Conservation (phyloP, 2,329 filamentous ascomycete species). For the Fusarium luffae region DNA sequence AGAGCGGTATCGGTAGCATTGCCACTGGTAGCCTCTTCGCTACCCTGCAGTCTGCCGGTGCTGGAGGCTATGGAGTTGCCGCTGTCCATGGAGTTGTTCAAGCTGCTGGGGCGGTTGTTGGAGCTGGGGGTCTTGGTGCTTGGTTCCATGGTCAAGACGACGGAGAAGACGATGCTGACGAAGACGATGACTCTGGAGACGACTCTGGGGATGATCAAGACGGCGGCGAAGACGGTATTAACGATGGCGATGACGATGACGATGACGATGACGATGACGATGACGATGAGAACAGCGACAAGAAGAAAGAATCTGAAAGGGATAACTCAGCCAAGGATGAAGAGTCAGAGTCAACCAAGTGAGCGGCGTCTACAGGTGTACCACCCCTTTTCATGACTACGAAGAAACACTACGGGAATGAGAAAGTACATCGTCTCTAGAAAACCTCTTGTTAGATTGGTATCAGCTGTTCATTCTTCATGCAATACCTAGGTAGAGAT, state of each 20-base stretch:
- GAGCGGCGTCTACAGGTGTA: too few species aligned
- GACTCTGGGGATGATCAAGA: too few species aligned
- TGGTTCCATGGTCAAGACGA: not conserved
- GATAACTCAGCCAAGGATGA: too few species aligned
- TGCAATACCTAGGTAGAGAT: not conserved
- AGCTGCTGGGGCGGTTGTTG: not conserved
- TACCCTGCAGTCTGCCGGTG: conserved; percentile 48
- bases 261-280: too few species aligned
- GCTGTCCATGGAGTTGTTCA: conserved; percentile 36
- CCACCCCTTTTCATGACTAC: too few species aligned
- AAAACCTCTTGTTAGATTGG: too few species aligned
- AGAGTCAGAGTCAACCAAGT: too few species aligned
- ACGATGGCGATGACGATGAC: too few species aligned
- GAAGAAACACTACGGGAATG: not conserved
- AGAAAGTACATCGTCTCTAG: not conserved
- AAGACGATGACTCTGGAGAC: not conserved
- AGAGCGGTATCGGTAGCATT: conserved; percentile 48
- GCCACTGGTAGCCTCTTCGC: conserved; percentile 43
- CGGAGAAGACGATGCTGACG: not conserved
- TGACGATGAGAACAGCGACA: too few species aligned
- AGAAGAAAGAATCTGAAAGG: too few species aligned
- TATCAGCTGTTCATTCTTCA: too few species aligned
- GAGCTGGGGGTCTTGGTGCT: not conserved
- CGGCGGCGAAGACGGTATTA: too few species aligned
- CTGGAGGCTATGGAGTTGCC: conserved; percentile 44